Evolutionary conservation across 2,329 filamentous ascomycete species (phyloP), one percentile per base, ranked within the genome.

Genomic region (Dactylellina haptotyla): DNA sequence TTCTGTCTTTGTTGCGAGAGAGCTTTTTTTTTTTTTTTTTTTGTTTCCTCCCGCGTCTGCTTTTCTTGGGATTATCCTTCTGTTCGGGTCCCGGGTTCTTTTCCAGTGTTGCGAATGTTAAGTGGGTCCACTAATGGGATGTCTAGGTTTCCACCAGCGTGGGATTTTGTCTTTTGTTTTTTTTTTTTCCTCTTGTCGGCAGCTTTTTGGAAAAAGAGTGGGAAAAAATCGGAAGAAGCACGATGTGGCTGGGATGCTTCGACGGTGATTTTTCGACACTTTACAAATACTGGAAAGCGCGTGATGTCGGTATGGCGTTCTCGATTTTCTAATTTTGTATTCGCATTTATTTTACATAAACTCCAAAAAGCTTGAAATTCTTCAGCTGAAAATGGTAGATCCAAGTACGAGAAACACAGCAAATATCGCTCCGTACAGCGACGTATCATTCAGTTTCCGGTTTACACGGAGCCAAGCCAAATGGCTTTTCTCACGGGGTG

Each of bases 41-140:
- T 37, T 75, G 46, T 26, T 61, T 70, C 39, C 64, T 70, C 69
- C 34, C 56, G 61, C 63, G 41, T 70, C 18, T 50, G 23, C 62
- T 76, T 75, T 75, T 63, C 41, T 70, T 59, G 34, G 51, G 41
- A 25, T 64, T 53, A 63, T 58, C 57, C 57, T 63, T 50, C 64
- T 67, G 45, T 39, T 59, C 75, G 75, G 75, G 70, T 75, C 62
- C 75, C 59, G 75, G 71, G 75, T 69, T 69, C 59, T 56, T 70
- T 76, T 73, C 66, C 65, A 72, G 75, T 64, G 75, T 65, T 70
- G 66, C 57, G 62, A 66, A 65, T 70, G 25, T 75, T 56, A 39
- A 45, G 61, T 76, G 70, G 72, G 66, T 67, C 75, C 66, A 66
- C 69, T 70, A 75, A 66, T 58, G 61, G 65, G 30, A 53, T 67